Evolutionary conservation across 129 eudicot genomes (phyloP), one percentile per base, ranked within the genome.

Genomic region (Flaveria brownii): DNA sequence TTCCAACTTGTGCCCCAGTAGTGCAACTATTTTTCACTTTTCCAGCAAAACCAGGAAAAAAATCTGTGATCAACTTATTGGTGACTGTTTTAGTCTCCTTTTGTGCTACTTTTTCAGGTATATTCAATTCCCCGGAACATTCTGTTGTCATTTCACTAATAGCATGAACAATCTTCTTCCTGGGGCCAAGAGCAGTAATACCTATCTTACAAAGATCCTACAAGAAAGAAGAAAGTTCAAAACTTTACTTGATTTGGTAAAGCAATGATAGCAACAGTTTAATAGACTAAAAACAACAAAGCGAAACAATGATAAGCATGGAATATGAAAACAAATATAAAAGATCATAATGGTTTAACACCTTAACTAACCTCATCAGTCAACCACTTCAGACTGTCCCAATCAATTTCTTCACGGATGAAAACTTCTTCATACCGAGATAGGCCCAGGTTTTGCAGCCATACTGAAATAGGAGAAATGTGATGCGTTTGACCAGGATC

Each of bases 121-220:
- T 22, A 62, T 82, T 79, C 25, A 33, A 75, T 61, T 67, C 64
- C 36, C 26, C 78, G 28, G 28, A 54, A 6, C 74, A 63, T 69
- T 68, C 72, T 42, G 87, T 64, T 76, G 84, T 84, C 46, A 89
- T 76, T 77, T 84, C 90, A 79, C 75, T 76, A 55, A 94, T 79
- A 70, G 96, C 88, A 55, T 94, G 88, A 75, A 91, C 74, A 46
- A 94, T 91, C 82, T 89, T 94, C 79, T 91, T 94, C 76, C 99
- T 82, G 51, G 99, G 99, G 45, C 97, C 99, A 86, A 94, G 96
- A 45, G 99, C 96, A 60, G 96, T 84, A 73, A 94, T 77, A 72
- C 99, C 99, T 65, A 94, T 89, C 71, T 79, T 84, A 60, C 76
- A 68, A 41, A 94, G 82, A 78, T 94, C 99, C 99, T 94, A 90